Base-by-base conservation (phyloP, 768 basidiomycete species). In the Epithele typhae region DNA sequence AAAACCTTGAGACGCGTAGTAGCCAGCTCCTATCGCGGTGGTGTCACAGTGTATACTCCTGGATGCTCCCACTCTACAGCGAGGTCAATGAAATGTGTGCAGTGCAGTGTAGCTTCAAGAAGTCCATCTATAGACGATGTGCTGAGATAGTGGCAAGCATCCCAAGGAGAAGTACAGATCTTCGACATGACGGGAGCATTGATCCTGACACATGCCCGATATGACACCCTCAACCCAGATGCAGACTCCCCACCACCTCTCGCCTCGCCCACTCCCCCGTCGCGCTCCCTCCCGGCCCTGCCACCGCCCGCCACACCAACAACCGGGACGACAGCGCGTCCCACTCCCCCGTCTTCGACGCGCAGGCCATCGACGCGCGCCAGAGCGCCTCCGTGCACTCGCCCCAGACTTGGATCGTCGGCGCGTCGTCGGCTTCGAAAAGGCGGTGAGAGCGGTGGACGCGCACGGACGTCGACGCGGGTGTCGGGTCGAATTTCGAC, bases 221-320 rank as follows among this genome's bases (percentile, higher is more conserved):
- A n/a, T n/a, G n/a, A n/a, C n/a, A n/a, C n/a, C n/a, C n/a, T n/a
- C n/a, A n/a, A n/a, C n/a, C n/a, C n/a, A n/a, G n/a, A n/a, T n/a
- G n/a, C n/a, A 61, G 18, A 47, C 53, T 61, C 15, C 40, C 37
- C 21, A 70, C 48, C 15, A 63, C 68, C 43, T 71, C 60, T 25
- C 47, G 64, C 35, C 82, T 67, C n/a, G 69, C 76, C 82, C 82
- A 86, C 51, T 83, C 79, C 5, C 75, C 75, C 1, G 72, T 58
- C 19, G 45, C 48, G 40, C 62, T 65, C 3, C 56, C 61, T 18
- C 69, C 66, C 5, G 55, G 59, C 3, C 77, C 77, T 2, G 61
- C 65, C 9, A 77, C 48, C 0, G 72, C 64, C 51, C 78, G 70
- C 81, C 81, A 84, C 6, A 81, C 43, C 30, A 88, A 58, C 51